phyloP scores from a whole-genome alignment of 768 basidiomycete species.

The Termitomyces sp. region DNA sequence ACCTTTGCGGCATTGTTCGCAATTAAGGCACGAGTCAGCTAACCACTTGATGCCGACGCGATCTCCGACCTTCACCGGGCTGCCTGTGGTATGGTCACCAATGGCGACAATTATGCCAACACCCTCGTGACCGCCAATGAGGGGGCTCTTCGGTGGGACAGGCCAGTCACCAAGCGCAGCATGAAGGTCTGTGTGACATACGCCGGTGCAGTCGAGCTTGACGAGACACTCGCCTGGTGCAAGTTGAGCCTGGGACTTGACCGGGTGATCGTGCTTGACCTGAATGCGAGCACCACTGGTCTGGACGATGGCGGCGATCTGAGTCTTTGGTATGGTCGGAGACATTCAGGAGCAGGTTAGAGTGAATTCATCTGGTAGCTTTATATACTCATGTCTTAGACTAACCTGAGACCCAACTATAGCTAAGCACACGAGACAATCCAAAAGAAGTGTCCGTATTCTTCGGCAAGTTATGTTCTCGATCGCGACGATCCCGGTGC shows the following conservation, averaged over 20 bases:
- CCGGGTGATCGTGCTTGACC: slow-evolving; percentile 45
- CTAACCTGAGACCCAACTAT: not conserved
- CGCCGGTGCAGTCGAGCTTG: slow-evolving; percentile 71
- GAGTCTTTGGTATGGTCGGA: slow-evolving; percentile 30
- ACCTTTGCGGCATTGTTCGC: slow-evolving; percentile 75
- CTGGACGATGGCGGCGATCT: slow-evolving; percentile 39
- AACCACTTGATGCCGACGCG: slow-evolving; percentile 84
- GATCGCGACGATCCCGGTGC: not conserved
- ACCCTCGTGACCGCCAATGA: slow-evolving; percentile 84
- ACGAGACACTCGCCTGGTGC: slow-evolving; percentile 69
- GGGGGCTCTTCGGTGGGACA: slow-evolving; percentile 51
- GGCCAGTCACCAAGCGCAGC: slow-evolving; percentile 81
- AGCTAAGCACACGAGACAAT: not conserved
- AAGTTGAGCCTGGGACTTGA: slow-evolving; percentile 51
- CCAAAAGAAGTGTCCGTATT: not conserved
- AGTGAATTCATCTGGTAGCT: not conserved
- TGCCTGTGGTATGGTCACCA: slow-evolving; percentile 52
- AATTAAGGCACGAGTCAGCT: slow-evolving; percentile 66
- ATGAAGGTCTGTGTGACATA: slow-evolving; percentile 87
- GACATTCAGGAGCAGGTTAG: not conserved
- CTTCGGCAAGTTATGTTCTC: not conserved
- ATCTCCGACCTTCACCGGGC: slow-evolving; percentile 69
- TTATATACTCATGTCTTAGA: slow-evolving; percentile 1
- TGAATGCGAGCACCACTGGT: slow-evolving; percentile 27
- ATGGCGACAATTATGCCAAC: slow-evolving; percentile 81